phyloP scores from a whole-genome alignment of 2,329 filamentous ascomycete species.

The Colletotrichum sp. region DNA sequence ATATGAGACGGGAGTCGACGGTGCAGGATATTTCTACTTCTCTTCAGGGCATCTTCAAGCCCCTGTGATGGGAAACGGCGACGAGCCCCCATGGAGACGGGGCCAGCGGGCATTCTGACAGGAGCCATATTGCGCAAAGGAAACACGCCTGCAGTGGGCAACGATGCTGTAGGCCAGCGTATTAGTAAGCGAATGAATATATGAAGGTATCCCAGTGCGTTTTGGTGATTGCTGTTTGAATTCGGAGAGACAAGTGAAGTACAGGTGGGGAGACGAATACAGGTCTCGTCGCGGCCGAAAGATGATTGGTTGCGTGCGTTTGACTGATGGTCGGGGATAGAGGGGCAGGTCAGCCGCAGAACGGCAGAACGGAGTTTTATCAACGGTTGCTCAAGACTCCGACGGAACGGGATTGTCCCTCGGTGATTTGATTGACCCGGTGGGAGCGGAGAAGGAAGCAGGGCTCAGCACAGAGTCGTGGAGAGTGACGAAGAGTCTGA shows the following conservation, averaged over 20 bases:
- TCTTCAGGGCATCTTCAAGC: background rate
- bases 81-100: background rate
- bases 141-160: background rate
- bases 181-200: constrained; percentile 2
- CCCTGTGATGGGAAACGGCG: background rate
- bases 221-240: background rate
- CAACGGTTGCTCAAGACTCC: background rate
- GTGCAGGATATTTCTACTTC: background rate
- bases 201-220: constrained; percentile 3
- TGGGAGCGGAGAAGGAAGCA: background rate
- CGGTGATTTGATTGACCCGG: background rate
- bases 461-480: background rate
- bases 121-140: background rate
- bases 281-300: background rate
- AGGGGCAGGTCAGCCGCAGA: background rate
- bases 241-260: background rate
- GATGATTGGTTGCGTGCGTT: background rate
- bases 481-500: background rate
- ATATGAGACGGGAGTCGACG: background rate
- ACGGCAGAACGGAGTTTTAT: background rate
- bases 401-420: background rate
- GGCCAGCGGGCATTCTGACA: background rate
- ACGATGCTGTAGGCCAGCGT: background rate
- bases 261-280: background rate
- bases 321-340: background rate